Percentiles rank a stretch among this genome's conserved stretches.
These are phyloP conservation scores for Annulohypoxylon stygium DNA, from an alignment of 495 filamentous ascomycete genomes.

Conservation along the genomic window DNA sequence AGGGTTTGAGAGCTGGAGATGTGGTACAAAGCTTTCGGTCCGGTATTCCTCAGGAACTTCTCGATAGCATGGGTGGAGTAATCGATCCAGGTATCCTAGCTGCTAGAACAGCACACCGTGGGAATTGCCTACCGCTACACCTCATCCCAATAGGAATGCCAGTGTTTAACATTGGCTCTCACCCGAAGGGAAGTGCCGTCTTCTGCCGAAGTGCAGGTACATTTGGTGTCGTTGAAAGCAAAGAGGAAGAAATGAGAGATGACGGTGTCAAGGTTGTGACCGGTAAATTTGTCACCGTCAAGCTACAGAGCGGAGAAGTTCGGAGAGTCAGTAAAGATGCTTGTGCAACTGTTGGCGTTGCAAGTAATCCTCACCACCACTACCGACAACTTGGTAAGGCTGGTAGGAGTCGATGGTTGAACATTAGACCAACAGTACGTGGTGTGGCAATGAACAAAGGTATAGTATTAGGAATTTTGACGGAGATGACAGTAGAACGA, in stretches of 20 bases:
- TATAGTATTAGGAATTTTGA: conserved; percentile 52
- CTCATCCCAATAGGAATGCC: conserved; percentile 93
- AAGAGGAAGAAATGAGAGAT: conserved; percentile 77
- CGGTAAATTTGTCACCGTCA: conserved; percentile 80
- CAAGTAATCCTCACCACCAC: conserved; percentile 92
- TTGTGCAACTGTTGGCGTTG: conserved; percentile 91
- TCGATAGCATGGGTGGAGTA: conserved; percentile 89
- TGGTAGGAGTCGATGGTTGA: conserved; percentile 89
- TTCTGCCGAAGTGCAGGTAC: conserved; percentile 96
- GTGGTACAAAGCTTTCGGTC: conserved; percentile 88
- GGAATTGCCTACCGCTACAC: conserved; percentile 93
- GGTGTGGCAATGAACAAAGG: conserved; percentile 98
- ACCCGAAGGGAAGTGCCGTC: conserved; percentile 77
- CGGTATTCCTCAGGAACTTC: conserved; percentile 85
- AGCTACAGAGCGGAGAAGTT: conserved; percentile 91
- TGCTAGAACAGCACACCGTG: conserved; percentile 91
- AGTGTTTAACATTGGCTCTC: conserved; percentile 90
- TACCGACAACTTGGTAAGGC: conserved; percentile 94
- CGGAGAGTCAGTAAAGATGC: conserved; percentile 89
- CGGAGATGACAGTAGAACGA: neutral
- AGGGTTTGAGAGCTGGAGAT: conserved; percentile 93
- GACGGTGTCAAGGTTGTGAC: conserved; percentile 65
- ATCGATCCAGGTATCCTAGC: conserved; percentile 95
- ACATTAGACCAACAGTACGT: conserved; percentile 92
- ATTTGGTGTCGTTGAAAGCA: conserved; percentile 85